A percentile compares a stretch with the other conserved stretches of the same genome.
These are phyloP conservation scores for Ensete ventricosum DNA, from an alignment of 176 grass and related monocot species.

Conservation along the genomic window DNA sequence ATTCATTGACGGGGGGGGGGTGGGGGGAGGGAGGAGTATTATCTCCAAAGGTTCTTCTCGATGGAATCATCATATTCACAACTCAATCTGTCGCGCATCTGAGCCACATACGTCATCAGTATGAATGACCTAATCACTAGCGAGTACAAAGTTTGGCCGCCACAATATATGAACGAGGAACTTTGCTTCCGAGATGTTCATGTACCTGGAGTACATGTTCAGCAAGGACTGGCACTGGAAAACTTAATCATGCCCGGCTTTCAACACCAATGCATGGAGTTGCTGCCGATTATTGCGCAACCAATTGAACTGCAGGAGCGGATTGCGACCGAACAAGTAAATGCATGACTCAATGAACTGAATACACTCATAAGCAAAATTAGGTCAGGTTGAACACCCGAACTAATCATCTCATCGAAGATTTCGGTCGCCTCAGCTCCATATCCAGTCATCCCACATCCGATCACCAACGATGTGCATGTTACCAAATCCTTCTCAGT, in stretches of 20 bases:
- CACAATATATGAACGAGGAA: constrained; percentile 9
- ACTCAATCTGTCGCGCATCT: no score
- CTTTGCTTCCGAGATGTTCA: constrained; percentile 23
- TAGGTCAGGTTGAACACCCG: constrained; percentile 27
- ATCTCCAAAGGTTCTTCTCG: no score
- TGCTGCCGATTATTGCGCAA: constrained; percentile 29
- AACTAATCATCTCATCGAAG: constrained; percentile 38
- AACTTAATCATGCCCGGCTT: constrained; percentile 30
- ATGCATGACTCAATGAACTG: constrained; percentile 46
- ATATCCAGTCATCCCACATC: constrained; percentile 43
- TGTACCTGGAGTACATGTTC: constrained; percentile 40
- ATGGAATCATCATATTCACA: no score
- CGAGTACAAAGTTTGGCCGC: no score
- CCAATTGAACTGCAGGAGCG: constrained; percentile 24
- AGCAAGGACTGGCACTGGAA: constrained; percentile 43
- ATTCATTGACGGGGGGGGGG: no score
- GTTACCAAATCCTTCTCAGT: constrained; percentile 35
- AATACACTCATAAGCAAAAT: constrained; percentile 37
- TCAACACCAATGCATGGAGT: constrained; percentile 35
- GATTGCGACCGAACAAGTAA: constrained; percentile 35
- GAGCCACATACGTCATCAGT: no score
- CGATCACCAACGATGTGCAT: constrained; percentile 44
- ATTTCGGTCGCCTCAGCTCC: constrained; percentile 27
- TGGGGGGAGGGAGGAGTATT: no score
- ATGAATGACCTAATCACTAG: no score